Percentiles rank a stretch among this genome's conserved stretches.
Conservation (phyloP, 805 yeast species). For the Yarrowia alimentaria region DNA sequence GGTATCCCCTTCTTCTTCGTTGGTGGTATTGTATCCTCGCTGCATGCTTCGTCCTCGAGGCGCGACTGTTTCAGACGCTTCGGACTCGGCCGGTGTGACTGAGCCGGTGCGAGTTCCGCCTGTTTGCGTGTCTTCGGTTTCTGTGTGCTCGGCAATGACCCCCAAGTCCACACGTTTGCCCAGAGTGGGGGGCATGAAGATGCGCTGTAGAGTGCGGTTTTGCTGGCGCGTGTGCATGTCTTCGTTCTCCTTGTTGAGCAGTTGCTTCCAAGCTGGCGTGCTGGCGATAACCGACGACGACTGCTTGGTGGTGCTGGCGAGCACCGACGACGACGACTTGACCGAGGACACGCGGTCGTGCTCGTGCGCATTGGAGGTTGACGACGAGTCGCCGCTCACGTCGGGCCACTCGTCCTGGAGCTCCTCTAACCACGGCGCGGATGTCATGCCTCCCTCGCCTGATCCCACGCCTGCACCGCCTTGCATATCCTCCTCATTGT, state of each 20-base stretch:
- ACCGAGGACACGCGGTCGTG: conserved; percentile 5
- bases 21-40: too few species aligned
- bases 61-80: too few species aligned
- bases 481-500: conserved; percentile 2
- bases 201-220: conserved; percentile 19
- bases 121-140: conserved; percentile 20
- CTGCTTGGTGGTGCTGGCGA: conserved; percentile 4
- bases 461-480: too few species aligned
- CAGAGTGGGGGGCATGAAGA: conserved; percentile 9
- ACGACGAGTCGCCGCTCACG: not conserved
- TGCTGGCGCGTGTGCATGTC: not conserved
- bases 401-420: conserved; percentile 23
- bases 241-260: conserved; percentile 3
- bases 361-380: not conserved
- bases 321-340: not conserved
- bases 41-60: too few species aligned
- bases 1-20: too few species aligned
- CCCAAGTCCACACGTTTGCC: conserved; percentile 13
- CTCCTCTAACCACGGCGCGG: conserved; percentile 10
- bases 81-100: too few species aligned
- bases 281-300: conserved; percentile 7
- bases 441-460: not conserved
- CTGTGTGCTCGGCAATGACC: conserved; percentile 16
- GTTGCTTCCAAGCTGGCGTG: conserved; percentile 22
- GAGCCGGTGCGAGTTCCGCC: not conserved